These are phyloP conservation scores for Selaginella tamariscina DNA, from an alignment of 75 land plant species.

Conservation along the genomic window DNA sequence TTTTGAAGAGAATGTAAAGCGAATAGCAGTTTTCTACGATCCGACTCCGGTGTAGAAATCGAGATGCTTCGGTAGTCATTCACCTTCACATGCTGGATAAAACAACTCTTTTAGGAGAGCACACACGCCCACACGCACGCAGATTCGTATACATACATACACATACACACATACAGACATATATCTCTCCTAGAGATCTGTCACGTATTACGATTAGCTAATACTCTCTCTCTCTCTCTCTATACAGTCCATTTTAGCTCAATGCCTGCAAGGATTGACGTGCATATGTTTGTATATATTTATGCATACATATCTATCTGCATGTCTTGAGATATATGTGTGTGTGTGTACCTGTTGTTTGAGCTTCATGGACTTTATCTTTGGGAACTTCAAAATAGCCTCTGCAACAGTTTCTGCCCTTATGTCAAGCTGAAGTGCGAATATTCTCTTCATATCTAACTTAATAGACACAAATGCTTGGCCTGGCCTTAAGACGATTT, in stretches of 20 bases:
- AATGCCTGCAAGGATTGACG: neutral
- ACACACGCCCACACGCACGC: too few relatives aligned
- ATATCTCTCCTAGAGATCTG: too few relatives aligned
- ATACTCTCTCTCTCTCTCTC: too few relatives aligned
- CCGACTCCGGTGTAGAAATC: slow-evolving; percentile 42
- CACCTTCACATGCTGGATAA: slow-evolving; percentile 42
- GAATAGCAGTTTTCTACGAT: slow-evolving; percentile 53
- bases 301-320: too few relatives aligned
- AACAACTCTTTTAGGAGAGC: too few relatives aligned
- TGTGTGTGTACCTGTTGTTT: slow-evolving; percentile 69
- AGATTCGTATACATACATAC: too few relatives aligned
- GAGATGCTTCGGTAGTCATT: slow-evolving; percentile 38
- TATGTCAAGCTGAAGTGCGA: slow-evolving; percentile 45
- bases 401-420: slow-evolving; percentile 42
- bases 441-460: slow-evolving; percentile 56
- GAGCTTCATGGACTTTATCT: slow-evolving; percentile 50
- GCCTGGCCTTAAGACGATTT: slow-evolving; percentile 44
- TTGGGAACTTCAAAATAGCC: slow-evolving; percentile 52
- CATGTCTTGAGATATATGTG: too few relatives aligned
- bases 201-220: too few relatives aligned
- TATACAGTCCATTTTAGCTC: neutral
- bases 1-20: slow-evolving; percentile 46
- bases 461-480: slow-evolving; percentile 40
- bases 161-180: too few relatives aligned
- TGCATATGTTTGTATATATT: too few relatives aligned